These are phyloP conservation scores for Saccharomyces paradoxus DNA, from an alignment of 805 yeast genomes.

Conservation along the genomic window DNA sequence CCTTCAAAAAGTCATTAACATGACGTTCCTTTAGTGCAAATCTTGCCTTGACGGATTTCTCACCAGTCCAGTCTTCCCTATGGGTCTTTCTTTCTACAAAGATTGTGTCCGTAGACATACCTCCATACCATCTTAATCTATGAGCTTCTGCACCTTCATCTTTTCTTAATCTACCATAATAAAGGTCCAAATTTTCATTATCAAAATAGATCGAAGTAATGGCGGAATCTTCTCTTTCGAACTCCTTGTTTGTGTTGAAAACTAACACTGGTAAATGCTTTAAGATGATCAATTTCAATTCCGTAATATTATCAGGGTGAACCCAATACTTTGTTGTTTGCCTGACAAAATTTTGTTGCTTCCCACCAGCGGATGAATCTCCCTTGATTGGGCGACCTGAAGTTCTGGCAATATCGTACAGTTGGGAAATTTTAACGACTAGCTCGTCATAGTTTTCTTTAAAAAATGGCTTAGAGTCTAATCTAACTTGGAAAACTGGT, in stretches of 20 bases:
- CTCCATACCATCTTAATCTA: constrained; percentile 98
- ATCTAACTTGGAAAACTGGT: constrained; percentile 88
- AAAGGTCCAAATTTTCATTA: constrained; percentile 78
- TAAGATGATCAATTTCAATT: constrained; percentile 81
- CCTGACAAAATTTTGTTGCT: constrained; percentile 94
- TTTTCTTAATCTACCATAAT: constrained; percentile 88
- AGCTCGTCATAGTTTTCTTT: constrained; percentile 87
- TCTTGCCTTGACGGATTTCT: constrained; percentile 96
- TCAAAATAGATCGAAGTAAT: constrained; percentile 96
- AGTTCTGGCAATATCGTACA: constrained; percentile 89
- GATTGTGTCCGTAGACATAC: constrained; percentile 85
- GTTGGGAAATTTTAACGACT: constrained; percentile 80
- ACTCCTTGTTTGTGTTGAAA: constrained; percentile 91
- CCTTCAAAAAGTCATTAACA: constrained; percentile 75
- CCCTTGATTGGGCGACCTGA: constrained; percentile 93
- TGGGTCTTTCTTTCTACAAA: constrained; percentile 97
- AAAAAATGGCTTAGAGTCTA: constrained; percentile 90
- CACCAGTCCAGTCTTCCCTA: constrained; percentile 99
- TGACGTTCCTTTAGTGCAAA: constrained; percentile 86
- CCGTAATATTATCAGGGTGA: constrained; percentile 96
- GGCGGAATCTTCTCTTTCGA: constrained; percentile 89
- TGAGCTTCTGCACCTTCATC: constrained; percentile 99
- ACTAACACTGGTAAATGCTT: constrained; percentile 96
- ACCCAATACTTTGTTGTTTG: constrained; percentile 99
- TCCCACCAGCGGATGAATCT: constrained; percentile 96